These are phyloP conservation scores for Albifimbria verrucaria DNA, from an alignment of 2,329 filamentous ascomycete species.

Conservation along the genomic window DNA sequence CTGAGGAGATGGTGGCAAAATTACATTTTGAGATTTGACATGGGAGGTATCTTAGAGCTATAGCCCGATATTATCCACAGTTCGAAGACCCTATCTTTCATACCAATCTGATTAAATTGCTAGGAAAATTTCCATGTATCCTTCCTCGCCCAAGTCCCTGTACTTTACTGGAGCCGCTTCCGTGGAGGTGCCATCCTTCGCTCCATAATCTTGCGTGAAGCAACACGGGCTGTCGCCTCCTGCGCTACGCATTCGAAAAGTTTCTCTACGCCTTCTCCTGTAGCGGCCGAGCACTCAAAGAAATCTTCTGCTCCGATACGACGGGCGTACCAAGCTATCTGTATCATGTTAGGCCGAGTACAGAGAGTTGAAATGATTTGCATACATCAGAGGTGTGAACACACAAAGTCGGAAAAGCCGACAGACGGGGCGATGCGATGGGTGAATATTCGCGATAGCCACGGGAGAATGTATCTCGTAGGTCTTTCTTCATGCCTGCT, in stretches of 20 bases:
- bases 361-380: accelerated
- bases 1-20: too few species aligned
- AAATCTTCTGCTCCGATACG: conserved; percentile 26
- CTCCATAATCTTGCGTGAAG: conserved; percentile 4
- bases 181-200: conserved; percentile 3
- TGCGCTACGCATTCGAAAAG: conserved; percentile 23
- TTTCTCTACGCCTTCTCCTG: conserved; percentile 29
- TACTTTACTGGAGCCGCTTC: not conserved
- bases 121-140: too few species aligned
- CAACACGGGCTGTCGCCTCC: conserved; percentile 18
- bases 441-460: conserved; percentile 13
- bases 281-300: conserved; percentile 32
- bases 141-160: too few species aligned
- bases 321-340: conserved; percentile 29
- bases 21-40: too few species aligned
- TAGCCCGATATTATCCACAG: too few species aligned
- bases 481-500: conserved; percentile 32
- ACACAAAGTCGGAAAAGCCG: conserved; percentile 25
- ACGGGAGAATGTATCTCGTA: conserved; percentile 19
- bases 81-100: too few species aligned
- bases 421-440: conserved; percentile 6
- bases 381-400: conserved; percentile 26
- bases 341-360: too few species aligned
- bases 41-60: too few species aligned
- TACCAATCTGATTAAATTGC: too few species aligned